Percentiles rank a stretch among this genome's conserved stretches.
These are phyloP conservation scores for Botrytis deweyae DNA, from an alignment of 2,329 filamentous ascomycete species.

Conservation along the genomic window DNA sequence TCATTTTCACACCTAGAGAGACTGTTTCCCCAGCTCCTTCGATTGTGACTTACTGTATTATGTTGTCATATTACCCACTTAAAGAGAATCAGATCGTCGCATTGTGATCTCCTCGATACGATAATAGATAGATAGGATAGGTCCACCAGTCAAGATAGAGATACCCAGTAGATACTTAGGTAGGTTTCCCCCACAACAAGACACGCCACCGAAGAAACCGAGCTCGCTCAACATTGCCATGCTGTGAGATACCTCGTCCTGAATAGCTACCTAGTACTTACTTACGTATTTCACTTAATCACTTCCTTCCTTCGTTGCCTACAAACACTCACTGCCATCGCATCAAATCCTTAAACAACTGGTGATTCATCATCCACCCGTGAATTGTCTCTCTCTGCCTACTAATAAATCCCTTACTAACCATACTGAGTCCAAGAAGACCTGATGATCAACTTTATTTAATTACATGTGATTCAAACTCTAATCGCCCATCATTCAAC, in stretches of 20 bases:
- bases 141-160: background rate
- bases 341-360: background rate
- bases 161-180: background rate
- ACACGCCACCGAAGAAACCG: background rate
- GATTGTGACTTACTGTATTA: background rate
- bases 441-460: background rate
- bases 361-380: background rate
- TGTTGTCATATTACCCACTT: slow-evolving; percentile 1
- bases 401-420: background rate
- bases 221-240: background rate
- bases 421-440: background rate
- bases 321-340: background rate
- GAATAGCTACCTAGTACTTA: too few species aligned
- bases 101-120: background rate
- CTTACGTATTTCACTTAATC: background rate
- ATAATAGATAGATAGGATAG: background rate
- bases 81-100: background rate
- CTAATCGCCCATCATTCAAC: background rate
- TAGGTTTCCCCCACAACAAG: background rate
- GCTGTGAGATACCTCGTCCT: background rate
- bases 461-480: slow-evolving; percentile 9
- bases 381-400: background rate
- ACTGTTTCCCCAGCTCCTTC: background rate
- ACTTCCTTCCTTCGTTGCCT: background rate
- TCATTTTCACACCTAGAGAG: background rate